Base-by-base conservation (phyloP, 768 basidiomycete genomes). In the Hericium rajendrae region DNA sequence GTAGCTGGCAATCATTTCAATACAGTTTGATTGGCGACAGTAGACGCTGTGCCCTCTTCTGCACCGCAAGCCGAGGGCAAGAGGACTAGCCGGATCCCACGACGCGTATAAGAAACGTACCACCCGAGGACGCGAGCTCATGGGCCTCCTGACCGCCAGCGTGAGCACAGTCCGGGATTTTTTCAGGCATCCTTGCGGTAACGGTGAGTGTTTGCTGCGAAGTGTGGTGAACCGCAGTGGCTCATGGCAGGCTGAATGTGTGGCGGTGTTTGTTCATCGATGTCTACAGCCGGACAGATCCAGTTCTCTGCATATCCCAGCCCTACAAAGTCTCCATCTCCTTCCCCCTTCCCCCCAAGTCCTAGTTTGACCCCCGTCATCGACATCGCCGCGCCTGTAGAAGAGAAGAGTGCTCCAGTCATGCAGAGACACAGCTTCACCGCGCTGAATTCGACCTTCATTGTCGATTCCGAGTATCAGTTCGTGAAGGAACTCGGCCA, bases 401-500 rank as follows among this genome's bases (percentile, higher is more conserved):
- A 46, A 46, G 43, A 46, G n/a, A 20, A 46, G 20, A 51, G 6
- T 10, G 11, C 26, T 26, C 49, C 49, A 26, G 49, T 16, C 20
- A 86, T 87, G 81, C 83, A 85, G 66, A 77, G 88, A 59, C 87
- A 88, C 68, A 83, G 79, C 41, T 92, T 94, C 73, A 84, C 79
- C 59, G 82, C 91, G 4, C 83, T 94, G 65, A 90, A 89, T 69
- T 91, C 90, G 55, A 86, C 80, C 51, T 94, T 94, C 68, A 73
- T 91, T 60, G 90, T 95, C 69, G 92, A 94, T 67, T 77, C 84
- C 13, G 86, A 91, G 70, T 97, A 94, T 66, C 83, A 88, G 67
- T 95, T 90, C 70, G 91, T 94, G 72, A 98, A 98, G 74, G 94
- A 97, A 67, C 88, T 98, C 54, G 93, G 94, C 32, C 91, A 94